A percentile compares a stretch with the other conserved stretches of the same genome.
Evolutionary conservation across 2,329 filamentous ascomycete genomes (phyloP).

Genomic region (Ceratocystis variospora): DNA sequence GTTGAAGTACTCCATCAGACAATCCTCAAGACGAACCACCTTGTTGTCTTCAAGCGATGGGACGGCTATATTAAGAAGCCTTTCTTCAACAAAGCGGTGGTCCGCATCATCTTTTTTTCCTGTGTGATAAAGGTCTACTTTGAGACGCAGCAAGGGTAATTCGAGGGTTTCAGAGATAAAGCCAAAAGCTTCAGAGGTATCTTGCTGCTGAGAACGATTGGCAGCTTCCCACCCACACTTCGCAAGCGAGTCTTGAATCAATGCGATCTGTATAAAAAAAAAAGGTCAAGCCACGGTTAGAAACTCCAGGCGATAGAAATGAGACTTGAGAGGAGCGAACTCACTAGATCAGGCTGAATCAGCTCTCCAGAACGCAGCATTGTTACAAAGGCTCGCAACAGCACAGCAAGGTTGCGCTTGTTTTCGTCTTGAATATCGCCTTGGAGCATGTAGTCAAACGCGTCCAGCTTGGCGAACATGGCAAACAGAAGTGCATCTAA

Average conservation of each 20-base stretch:
- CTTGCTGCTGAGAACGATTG: constrained; percentile 65
- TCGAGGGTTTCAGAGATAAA: constrained; percentile 87
- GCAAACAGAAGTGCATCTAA: constrained; percentile 82
- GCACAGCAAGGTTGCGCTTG: constrained; percentile 57
- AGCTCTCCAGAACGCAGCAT: constrained; percentile 72
- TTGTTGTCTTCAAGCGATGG: constrained; percentile 57
- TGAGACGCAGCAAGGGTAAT: constrained; percentile 72
- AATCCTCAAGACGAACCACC: constrained; percentile 71
- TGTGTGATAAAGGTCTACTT: constrained; percentile 89
- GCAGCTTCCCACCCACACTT: constrained; percentile 85
- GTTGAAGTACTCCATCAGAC: constrained; percentile 89
- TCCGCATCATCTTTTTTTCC: constrained; percentile 77
- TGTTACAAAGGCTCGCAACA: constrained; percentile 86
- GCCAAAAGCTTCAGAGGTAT: constrained; percentile 87
- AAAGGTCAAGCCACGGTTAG: background rate
- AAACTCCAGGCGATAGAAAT: background rate
- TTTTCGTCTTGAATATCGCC: constrained; percentile 57
- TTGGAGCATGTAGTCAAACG: constrained; percentile 85
- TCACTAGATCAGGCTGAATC: constrained; percentile 71
- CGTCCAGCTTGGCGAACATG: constrained; percentile 84
- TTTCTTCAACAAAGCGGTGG: constrained; percentile 87
- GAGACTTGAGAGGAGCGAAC: constrained; percentile 21
- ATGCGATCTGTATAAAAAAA: constrained; percentile 45
- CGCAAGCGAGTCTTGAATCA: constrained; percentile 68
- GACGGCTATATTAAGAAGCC: constrained; percentile 82